Base-by-base conservation (phyloP, 2,329 filamentous ascomycete species). In the Hymenoscyphus fraxineus region DNA sequence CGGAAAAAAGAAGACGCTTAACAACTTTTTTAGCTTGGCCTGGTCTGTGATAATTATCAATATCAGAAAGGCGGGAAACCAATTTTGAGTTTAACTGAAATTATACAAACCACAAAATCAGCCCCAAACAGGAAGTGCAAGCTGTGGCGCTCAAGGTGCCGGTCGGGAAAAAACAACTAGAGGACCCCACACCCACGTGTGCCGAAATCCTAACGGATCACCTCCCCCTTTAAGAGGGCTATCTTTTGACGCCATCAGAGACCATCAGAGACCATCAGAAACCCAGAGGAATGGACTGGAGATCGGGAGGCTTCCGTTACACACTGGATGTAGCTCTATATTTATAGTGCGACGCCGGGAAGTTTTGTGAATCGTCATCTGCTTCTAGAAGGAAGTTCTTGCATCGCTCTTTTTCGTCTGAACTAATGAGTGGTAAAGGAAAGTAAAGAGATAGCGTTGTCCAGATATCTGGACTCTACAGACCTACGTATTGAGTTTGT, bases 301-400 rank as follows among this genome's bases (percentile, higher is more conserved):
- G 47, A 54, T 54, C 47, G 47, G 44, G 47, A 54, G 47, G 47
- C 47, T 54, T 54, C 47, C n/a, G 47, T 54, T 27, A 27, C 47
- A 54, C 47, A 13, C 22, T 27, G 22, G 13, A 54, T 54, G 47
- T 22, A 54, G 19, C 13, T 19, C 10, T 22, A 54, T 13, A 27
- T 54, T 22, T 19, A 54, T 54, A 54, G 19, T 54, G 47, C 22
- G 47, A 54, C 47, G 12, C 22, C 47, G 47, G 47, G 22, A 54
- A 54, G 47, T 54, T 54, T 27, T 54, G 47, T 54, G 47, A 54
- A 54, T 54, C 47, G 10, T 22, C 19, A 54, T 54, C 47, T 54
- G 47, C 47, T 54, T 54, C 47, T 54, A 54, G 47, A 54, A 54
- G 47, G n/a, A 54, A 27, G 47, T 54, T 51, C 44, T 51, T 54